Percentiles rank a stretch among this genome's conserved stretches.
Evolutionary conservation across 129 eudicot genomes (phyloP).

Genomic region (Apium graveolens): DNA sequence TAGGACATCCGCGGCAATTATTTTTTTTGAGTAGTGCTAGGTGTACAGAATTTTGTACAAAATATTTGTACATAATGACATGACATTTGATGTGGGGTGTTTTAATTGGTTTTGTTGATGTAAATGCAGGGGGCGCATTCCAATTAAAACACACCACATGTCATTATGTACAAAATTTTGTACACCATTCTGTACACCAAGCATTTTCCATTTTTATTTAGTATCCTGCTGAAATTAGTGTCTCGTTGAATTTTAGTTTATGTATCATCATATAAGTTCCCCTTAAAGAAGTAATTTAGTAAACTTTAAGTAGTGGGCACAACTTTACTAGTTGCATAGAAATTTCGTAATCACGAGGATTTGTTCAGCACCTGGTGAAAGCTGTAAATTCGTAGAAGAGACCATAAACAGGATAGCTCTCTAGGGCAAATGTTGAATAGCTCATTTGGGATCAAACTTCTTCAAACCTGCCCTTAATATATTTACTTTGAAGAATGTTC

Average conservation of each 20-base stretch:
- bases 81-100: no score
- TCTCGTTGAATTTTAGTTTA: background rate
- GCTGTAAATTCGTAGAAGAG: background rate
- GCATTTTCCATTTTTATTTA: background rate
- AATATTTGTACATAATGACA: no score
- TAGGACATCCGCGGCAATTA: no score
- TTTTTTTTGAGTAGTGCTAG: no score
- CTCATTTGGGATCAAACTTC: background rate
- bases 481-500: background rate
- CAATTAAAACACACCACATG: no score
- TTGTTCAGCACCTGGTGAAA: background rate
- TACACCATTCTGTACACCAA: no score
- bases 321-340: background rate
- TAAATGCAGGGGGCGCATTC: no score
- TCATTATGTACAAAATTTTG: no score
- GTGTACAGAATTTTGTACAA: no score
- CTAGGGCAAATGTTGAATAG: background rate
- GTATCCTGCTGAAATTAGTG: background rate
- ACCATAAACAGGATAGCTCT: background rate
- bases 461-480: background rate
- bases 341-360: background rate
- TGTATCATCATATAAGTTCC: background rate
- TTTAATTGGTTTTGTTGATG: no score
- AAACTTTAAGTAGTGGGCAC: background rate
- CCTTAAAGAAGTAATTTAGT: background rate